Base-by-base conservation (phyloP, 257 asterid genomes). In the Solanum chmielewskii region DNA sequence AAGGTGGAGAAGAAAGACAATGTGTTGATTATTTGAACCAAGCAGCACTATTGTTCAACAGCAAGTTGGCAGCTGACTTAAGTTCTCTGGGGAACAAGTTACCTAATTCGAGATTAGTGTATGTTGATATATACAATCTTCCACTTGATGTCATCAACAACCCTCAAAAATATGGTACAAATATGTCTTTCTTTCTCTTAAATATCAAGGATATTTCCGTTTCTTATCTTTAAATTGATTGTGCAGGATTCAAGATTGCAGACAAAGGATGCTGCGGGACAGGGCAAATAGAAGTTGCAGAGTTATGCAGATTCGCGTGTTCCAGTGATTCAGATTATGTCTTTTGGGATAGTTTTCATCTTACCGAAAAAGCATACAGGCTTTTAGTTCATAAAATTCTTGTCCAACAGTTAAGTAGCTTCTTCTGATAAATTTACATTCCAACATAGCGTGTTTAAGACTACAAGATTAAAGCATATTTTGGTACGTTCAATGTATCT, bases 91-190 rank as follows among this genome's bases (percentile, higher is more conserved):
- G 86, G 25, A 84, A 20, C 44, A 87, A 35, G 64, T 89, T 90
- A 68, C 85, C 88, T 8, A 88, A 90, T 2, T 92, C 98, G 8
- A 69, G 82, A 62, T 41, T 92, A 8, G 89, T 90, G 4, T 93
- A 92, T 87, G 69, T 89, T 4, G 98, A 95, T 83, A 68, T 91
- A 23, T 93, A 90, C 88, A 70, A 90, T 86, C 86, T 83, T 69
- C 92, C 91, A 1, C 94, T 95, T 8, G 94, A 91, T 80, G 86
- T 93, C 92, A 91, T 93, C 66, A 52, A 87, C 73, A 80, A 87
- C 85, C 98, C 97, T 12, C 68, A 86, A 21, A 93, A 93, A 88
- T 93, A 93, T 87, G 98, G 98, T 95, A 92, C 16, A 75, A 3
- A 12, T 70, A 14, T 64, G 14, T 7, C 77, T 13, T 37, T 20